These are phyloP conservation scores for Russula earlei DNA, from an alignment of 768 basidiomycete species.

Conservation along the genomic window DNA sequence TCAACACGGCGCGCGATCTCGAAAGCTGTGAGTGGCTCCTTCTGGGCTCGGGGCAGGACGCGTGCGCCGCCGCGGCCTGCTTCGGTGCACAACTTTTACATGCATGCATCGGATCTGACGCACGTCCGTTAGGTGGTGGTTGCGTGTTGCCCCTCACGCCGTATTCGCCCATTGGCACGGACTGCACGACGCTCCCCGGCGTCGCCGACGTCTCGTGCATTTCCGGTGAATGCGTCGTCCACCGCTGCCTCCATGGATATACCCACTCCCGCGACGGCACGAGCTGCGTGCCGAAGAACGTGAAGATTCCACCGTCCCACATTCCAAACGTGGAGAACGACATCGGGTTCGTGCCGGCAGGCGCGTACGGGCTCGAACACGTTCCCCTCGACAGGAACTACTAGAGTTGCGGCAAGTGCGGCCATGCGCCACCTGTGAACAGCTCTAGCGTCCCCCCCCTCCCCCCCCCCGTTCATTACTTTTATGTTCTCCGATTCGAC, in stretches of 20 bases:
- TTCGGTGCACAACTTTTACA: too few species aligned
- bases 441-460: too few species aligned
- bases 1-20: conserved; percentile 38
- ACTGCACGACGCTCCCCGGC: conserved; percentile 41
- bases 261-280: neutral
- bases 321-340: neutral
- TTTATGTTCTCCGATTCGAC: too few species aligned
- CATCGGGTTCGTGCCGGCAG: neutral
- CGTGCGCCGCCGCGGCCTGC: too few species aligned
- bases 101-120: neutral
- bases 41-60: too few species aligned
- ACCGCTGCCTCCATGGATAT: conserved; percentile 30
- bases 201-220: conserved; percentile 42
- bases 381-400: too few species aligned
- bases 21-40: conserved; percentile 48
- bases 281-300: neutral
- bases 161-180: conserved; percentile 30
- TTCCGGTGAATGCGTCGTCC: conserved; percentile 35
- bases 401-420: too few species aligned
- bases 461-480: too few species aligned
- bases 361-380: neutral
- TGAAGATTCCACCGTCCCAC: neutral
- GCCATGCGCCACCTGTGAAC: too few species aligned
- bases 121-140: neutral
- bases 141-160: conserved; percentile 25